Percentiles rank a stretch among this genome's conserved stretches.
Evolutionary conservation across 2,329 filamentous ascomycete genomes (phyloP).

Genomic region (Plenodomus tracheiphilus): DNA sequence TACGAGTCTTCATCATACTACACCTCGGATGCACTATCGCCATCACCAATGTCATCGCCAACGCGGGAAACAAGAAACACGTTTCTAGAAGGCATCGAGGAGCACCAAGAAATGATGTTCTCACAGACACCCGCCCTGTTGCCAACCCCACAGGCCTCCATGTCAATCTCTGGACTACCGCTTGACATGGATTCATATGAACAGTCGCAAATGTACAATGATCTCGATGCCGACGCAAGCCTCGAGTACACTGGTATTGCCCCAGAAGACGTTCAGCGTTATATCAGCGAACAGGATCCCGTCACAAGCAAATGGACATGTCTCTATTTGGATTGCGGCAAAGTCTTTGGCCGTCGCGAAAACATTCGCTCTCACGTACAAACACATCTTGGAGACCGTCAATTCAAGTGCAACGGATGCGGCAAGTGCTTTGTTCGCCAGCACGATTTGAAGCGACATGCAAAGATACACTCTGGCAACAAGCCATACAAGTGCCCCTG

Average conservation of each 20-base stretch:
- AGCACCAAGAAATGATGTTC: conserved; percentile 38
- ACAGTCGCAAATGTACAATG: conserved; percentile 34
- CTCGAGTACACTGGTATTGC: conserved; percentile 82
- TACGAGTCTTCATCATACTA: conserved; percentile 56
- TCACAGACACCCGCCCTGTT: conserved; percentile 35
- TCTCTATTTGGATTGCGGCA: conserved; percentile 71
- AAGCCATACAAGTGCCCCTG: conserved; percentile 96
- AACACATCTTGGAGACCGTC: conserved; percentile 93
- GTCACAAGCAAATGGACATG: conserved; percentile 53
- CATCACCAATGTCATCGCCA: conserved; percentile 45
- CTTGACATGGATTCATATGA: conserved; percentile 21
- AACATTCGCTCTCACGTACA: conserved; percentile 99
- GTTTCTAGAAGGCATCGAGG: conserved; percentile 41
- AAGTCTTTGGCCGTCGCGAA: conserved; percentile 94
- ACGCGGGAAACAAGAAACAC: conserved; percentile 38
- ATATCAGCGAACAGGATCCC: conserved; percentile 52
- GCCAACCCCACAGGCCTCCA: conserved; percentile 25
- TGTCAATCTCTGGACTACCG: conserved; percentile 23
- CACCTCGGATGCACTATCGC: conserved; percentile 55
- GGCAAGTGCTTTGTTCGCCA: conserved; percentile 95
- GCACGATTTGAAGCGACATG: conserved; percentile 94
- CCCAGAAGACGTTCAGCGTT: conserved; percentile 67
- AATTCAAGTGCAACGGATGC: conserved; percentile 92
- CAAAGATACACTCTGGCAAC: conserved; percentile 95
- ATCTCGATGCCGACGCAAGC: conserved; percentile 60